phyloP scores from a whole-genome alignment of 1,284 basidiomycete genomes.

The Ceratobasidium sp. region DNA sequence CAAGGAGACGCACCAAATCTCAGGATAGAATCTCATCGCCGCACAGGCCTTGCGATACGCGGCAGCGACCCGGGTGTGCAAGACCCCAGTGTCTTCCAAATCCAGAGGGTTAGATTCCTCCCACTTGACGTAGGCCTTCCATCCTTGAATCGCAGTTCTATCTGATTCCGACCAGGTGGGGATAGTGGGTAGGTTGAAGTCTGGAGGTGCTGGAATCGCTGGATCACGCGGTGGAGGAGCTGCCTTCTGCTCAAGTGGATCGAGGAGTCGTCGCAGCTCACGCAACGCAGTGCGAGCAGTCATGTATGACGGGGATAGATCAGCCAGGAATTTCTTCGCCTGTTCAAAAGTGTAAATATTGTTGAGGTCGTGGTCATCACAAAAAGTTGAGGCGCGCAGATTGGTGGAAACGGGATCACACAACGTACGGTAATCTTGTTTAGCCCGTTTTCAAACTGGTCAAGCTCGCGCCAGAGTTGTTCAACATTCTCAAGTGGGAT shows the following conservation, averaged over 20 bases:
- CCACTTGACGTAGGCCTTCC: constrained; percentile 95
- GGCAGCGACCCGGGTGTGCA: constrained; percentile 80
- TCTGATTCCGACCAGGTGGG: constrained; percentile 83
- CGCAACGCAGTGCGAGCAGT: constrained; percentile 91
- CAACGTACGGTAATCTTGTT: constrained; percentile 85
- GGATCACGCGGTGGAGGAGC: constrained; percentile 55
- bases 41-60: constrained; percentile 91
- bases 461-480: constrained; percentile 93
- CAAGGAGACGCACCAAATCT: constrained; percentile 79
- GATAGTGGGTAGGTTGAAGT: constrained; percentile 74
- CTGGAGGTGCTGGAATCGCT: constrained; percentile 53
- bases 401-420: constrained; percentile 37
- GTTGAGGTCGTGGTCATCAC: constrained; percentile 11
- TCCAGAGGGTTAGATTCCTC: constrained; percentile 95
- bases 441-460: constrained; percentile 90
- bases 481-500: constrained; percentile 96
- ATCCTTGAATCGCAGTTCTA: constrained; percentile 80
- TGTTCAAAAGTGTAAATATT: constrained; percentile 53
- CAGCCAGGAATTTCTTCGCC: constrained; percentile 95
- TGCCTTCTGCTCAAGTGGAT: constrained; percentile 61
- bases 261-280: constrained; percentile 79
- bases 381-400: constrained; percentile 3
- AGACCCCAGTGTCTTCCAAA: constrained; percentile 79
- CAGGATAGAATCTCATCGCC: constrained; percentile 93
- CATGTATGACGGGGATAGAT: constrained; percentile 88